Conservation (phyloP, 1,139 yeast genomes). For the Martiniozyma asiatica region DNA sequence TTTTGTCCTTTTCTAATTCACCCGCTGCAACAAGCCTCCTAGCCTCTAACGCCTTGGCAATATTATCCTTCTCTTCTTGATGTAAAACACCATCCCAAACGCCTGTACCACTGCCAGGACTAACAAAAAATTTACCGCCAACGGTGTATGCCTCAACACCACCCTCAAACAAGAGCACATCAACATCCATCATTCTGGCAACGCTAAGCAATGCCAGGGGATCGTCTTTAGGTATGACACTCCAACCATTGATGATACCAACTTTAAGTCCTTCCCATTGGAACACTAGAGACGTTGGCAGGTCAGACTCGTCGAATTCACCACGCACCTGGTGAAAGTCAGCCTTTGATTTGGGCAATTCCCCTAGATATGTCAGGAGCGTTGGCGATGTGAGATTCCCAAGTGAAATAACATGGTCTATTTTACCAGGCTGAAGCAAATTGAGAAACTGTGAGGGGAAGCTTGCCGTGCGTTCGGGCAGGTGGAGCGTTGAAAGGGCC, state of each 20-base stretch:
- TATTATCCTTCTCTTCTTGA: slow-evolving; percentile 16
- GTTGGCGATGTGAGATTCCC: slow-evolving; percentile 79
- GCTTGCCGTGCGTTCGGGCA: no score
- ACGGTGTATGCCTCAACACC: slow-evolving; percentile 85
- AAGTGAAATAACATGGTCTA: slow-evolving; percentile 70
- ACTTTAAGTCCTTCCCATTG: slow-evolving; percentile 61
- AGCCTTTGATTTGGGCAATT: slow-evolving; percentile 55
- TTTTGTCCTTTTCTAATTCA: neutral
- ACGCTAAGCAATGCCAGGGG: slow-evolving; percentile 72
- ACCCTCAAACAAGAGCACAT: slow-evolving; percentile 92
- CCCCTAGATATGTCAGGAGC: slow-evolving; percentile 48
- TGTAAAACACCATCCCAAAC: slow-evolving; percentile 73
- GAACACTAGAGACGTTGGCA: slow-evolving; percentile 59
- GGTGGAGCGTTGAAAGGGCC: no score
- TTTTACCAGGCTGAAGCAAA: no score
- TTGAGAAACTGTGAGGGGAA: no score
- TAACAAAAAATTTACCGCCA: slow-evolving; percentile 84
- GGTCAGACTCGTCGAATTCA: slow-evolving; percentile 47
- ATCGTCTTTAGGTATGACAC: slow-evolving; percentile 74
- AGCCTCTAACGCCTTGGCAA: slow-evolving; percentile 14
- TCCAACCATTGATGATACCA: slow-evolving; percentile 80
- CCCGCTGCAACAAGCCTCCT: neutral
- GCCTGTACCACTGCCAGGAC: slow-evolving; percentile 95
- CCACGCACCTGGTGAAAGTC: slow-evolving; percentile 74
- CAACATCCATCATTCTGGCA: slow-evolving; percentile 89